A percentile compares a stretch with the other conserved stretches of the same genome.
Evolutionary conservation across 2,329 filamentous ascomycete species (phyloP).

Genomic region (Plectosphaerella sp.): DNA sequence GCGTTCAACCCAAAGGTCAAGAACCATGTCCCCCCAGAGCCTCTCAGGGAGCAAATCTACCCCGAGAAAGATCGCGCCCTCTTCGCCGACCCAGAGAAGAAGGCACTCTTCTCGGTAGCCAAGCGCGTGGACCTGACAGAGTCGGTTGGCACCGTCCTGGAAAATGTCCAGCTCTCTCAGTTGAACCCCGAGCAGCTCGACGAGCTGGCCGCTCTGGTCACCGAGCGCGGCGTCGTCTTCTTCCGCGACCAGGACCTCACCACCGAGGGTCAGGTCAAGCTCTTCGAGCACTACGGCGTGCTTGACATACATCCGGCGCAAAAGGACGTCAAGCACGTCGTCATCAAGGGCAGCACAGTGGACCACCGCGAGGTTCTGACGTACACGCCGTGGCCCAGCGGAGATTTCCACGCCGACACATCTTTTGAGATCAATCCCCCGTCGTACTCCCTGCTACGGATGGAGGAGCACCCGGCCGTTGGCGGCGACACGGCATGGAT

Average conservation of each 20-base stretch:
- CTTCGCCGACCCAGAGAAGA: slow-evolving; percentile 40
- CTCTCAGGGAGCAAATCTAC: slow-evolving; percentile 19
- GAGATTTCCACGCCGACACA: slow-evolving; percentile 45
- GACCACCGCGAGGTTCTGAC: slow-evolving; percentile 38
- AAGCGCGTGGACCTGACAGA: slow-evolving; percentile 35
- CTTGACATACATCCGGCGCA: slow-evolving; percentile 43
- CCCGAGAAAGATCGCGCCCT: slow-evolving; percentile 30
- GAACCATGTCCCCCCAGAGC: slow-evolving; percentile 32
- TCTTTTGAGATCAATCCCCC: slow-evolving; percentile 47
- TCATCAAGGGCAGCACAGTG: slow-evolving; percentile 37
- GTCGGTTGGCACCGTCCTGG: slow-evolving; percentile 33
- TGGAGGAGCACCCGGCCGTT: slow-evolving; percentile 43
- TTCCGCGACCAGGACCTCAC: slow-evolving; percentile 43
- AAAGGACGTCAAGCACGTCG: slow-evolving; percentile 35
- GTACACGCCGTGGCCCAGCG: slow-evolving; percentile 42
- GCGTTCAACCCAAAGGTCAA: slow-evolving; percentile 41
- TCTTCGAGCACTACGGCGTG: slow-evolving; percentile 44
- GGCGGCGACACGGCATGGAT: slow-evolving; percentile 45
- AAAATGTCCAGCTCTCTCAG: slow-evolving; percentile 37
- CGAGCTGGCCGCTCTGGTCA: slow-evolving; percentile 42
- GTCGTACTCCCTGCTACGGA: slow-evolving; percentile 44
- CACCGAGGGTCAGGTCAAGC: slow-evolving; percentile 32
- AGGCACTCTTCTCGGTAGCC: slow-evolving; percentile 32
- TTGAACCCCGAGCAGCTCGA: slow-evolving; percentile 40
- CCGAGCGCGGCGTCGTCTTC: slow-evolving; percentile 42